These are phyloP conservation scores for Solanum chacoense DNA, from an alignment of 305 asterid genomes.

Conservation along the genomic window DNA sequence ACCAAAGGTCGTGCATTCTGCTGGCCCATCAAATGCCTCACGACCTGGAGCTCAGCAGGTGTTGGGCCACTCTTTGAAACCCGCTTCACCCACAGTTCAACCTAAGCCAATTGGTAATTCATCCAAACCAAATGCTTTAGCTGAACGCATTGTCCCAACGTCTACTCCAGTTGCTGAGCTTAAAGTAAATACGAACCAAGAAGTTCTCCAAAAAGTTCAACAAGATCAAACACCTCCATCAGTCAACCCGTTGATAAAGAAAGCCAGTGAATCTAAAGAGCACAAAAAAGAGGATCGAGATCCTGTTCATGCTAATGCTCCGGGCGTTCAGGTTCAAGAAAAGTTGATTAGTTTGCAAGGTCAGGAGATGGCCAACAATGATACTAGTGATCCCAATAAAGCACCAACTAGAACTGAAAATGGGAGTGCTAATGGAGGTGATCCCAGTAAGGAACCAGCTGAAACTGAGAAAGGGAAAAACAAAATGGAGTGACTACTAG, in stretches of 20 bases:
- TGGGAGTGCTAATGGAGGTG: conserved; percentile 6
- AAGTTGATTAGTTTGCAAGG: conserved; percentile 8
- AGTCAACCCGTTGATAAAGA: conserved; percentile 10
- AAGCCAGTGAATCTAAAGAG: conserved; percentile 11
- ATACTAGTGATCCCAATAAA: conserved; percentile 7
- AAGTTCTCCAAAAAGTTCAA: conserved; percentile 20
- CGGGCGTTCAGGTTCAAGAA: conserved; percentile 10
- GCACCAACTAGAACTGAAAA: conserved; percentile 5
- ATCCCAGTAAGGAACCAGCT: neutral
- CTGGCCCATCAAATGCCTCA: conserved; percentile 27
- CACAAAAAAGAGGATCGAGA: neutral
- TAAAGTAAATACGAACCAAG: conserved; percentile 12
- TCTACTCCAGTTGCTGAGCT: conserved; percentile 7
- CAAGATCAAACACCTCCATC: conserved; percentile 13
- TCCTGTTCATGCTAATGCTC: conserved; percentile 1
- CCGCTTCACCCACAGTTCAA: conserved; percentile 22
- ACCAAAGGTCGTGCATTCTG: conserved; percentile 13
- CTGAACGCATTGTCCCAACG: conserved; percentile 2
- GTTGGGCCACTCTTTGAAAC: conserved; percentile 22
- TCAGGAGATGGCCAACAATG: conserved; percentile 13
- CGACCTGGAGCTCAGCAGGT: conserved; percentile 26
- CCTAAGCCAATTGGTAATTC: conserved; percentile 13
- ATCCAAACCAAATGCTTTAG: conserved; percentile 11
- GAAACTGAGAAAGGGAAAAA: conserved; percentile 6
- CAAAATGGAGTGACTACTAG: neutral